Conservation (phyloP, 177 flowering plant species). For the Vitis hybrid region DNA sequence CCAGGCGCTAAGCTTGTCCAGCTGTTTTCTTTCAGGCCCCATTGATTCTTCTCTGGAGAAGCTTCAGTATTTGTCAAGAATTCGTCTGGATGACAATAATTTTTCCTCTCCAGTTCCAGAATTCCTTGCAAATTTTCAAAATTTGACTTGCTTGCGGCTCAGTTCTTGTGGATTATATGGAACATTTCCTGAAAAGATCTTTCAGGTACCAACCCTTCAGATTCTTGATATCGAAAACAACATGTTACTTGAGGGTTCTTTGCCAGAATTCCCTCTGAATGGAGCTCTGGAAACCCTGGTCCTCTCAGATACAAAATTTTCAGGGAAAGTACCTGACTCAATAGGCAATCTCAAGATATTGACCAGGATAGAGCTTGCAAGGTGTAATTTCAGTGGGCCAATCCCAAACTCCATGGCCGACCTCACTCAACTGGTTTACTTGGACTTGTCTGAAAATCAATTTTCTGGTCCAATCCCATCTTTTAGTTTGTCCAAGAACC, state of each 20-base stretch:
- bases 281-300: constrained; percentile 23
- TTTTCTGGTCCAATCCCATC: constrained; percentile 52
- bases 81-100: no score
- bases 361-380: constrained; percentile 25
- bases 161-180: no score
- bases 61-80: no score
- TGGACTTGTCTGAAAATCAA: constrained; percentile 44
- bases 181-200: constrained; percentile 30
- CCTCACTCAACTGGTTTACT: constrained; percentile 30
- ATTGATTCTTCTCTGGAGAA: no score
- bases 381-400: constrained; percentile 26
- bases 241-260: constrained; percentile 25
- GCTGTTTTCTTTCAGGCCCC: no score
- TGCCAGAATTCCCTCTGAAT: constrained; percentile 28
- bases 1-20: no score
- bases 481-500: constrained; percentile 26
- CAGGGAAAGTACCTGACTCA: constrained; percentile 38
- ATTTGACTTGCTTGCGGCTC: no score
- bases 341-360: constrained; percentile 15
- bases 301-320: constrained; percentile 31
- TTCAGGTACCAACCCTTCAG: constrained; percentile 32
- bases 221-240: constrained; percentile 35
- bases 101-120: no score
- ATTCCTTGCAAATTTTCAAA: no score
- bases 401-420: constrained; percentile 41